phyloP scores from a whole-genome alignment of 2,329 filamentous ascomycete species.

The Diaporthe helianthi region DNA sequence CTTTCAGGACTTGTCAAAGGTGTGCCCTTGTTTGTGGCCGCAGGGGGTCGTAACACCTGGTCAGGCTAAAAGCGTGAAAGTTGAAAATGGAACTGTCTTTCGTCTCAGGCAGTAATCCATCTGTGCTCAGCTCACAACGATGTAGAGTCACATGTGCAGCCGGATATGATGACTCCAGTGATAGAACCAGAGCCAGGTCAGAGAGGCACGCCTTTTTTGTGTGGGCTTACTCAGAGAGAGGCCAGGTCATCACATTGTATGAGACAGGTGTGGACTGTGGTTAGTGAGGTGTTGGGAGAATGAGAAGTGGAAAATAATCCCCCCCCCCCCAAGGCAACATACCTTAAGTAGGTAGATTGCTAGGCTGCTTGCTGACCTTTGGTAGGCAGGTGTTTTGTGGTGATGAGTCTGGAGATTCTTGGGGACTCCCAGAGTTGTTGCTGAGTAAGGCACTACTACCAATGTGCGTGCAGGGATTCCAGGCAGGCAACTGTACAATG shows the following conservation, averaged over 20 bases:
- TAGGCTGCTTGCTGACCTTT: slow-evolving; percentile 2
- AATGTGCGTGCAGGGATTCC: background rate
- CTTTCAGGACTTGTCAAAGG: background rate
- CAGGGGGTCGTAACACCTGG: background rate
- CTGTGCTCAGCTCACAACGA: background rate
- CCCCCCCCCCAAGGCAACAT: no score
- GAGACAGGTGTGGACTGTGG: background rate
- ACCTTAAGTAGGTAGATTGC: no score
- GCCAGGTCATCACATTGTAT: background rate
- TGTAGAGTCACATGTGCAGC: no score
- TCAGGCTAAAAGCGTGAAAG: background rate
- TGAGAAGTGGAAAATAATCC: background rate
- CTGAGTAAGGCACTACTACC: background rate
- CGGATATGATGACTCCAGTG: background rate
- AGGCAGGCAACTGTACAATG: background rate
- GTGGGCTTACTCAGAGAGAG: background rate
- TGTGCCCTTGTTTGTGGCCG: background rate
- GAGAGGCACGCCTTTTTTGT: background rate
- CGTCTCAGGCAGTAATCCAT: background rate
- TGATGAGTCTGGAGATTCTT: background rate
- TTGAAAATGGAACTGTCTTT: background rate
- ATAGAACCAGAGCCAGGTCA: background rate
- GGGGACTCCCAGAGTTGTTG: background rate
- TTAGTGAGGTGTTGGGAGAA: background rate
- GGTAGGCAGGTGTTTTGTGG: background rate